phyloP scores from a whole-genome alignment of 768 basidiomycete species.

The Coprinopsis strossmayeri region DNA sequence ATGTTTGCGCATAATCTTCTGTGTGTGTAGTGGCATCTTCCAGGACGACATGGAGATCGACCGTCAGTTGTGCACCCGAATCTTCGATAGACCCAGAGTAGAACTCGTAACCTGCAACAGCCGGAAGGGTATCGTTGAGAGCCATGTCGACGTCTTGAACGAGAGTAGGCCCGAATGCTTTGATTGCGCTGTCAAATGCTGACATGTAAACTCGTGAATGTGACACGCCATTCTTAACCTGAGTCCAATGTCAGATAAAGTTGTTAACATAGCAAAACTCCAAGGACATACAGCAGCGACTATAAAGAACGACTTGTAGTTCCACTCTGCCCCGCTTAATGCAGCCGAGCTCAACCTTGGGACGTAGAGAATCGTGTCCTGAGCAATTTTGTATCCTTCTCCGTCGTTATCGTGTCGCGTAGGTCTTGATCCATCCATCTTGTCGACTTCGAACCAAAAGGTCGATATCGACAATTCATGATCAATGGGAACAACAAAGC shows the following conservation, averaged over 20 bases:
- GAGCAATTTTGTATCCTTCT: constrained; percentile 23
- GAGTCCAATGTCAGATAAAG: not conserved
- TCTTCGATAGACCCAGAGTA: constrained; percentile 10
- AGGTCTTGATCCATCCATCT: constrained; percentile 23
- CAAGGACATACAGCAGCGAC: constrained; percentile 11
- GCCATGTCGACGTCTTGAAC: constrained; percentile 5
- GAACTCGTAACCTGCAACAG: constrained; percentile 12
- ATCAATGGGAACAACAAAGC: constrained; percentile 28
- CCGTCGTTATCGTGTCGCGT: constrained; percentile 28
- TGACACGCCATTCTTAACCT: constrained; percentile 8
- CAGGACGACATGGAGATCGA: constrained; percentile 11
- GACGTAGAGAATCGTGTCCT: constrained; percentile 29
- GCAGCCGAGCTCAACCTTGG: constrained; percentile 20
- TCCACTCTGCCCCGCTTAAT: constrained; percentile 3
- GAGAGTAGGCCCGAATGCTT: constrained; percentile 5
- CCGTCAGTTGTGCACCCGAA: constrained; percentile 11
- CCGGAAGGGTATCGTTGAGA: constrained; percentile 8
- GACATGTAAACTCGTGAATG: constrained; percentile 14
- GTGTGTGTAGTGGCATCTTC: constrained; percentile 8
- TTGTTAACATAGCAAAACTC: not conserved
- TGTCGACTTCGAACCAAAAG: constrained; percentile 36
- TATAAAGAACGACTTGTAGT: constrained; percentile 6
- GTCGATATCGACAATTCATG: constrained; percentile 26
- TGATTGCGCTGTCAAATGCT: constrained; percentile 13
- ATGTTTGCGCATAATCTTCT: constrained; percentile 14